phyloP scores from a whole-genome alignment of 257 asterid genomes.

The Primulina eburnea region DNA sequence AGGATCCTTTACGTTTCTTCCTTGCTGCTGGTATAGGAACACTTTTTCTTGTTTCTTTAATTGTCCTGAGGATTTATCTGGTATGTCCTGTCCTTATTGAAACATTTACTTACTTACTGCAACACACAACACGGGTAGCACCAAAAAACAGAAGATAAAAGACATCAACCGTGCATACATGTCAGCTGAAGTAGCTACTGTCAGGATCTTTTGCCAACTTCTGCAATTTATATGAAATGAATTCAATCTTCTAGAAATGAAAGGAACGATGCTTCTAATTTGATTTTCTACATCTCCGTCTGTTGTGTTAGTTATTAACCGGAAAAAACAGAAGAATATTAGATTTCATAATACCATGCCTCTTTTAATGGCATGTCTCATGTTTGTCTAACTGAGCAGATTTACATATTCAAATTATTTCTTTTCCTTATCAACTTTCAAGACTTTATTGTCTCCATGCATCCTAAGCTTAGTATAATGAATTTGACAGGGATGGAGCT shows the following conservation, averaged over 20 bases:
- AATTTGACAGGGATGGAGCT: conserved; percentile 77
- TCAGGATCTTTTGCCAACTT: not conserved
- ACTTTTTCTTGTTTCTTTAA: conserved; percentile 70
- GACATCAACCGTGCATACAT: not conserved
- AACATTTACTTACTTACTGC: not conserved
- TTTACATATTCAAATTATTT: not conserved
- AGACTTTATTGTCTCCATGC: not conserved
- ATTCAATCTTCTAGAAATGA: not conserved
- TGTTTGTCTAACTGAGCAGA: not conserved
- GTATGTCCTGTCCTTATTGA: conserved; percentile 34
- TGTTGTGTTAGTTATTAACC: too few relatives aligned
- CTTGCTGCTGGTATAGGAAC: conserved; percentile 87
- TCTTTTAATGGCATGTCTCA: not conserved
- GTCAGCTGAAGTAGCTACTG: not conserved
- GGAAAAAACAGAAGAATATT: too few relatives aligned
- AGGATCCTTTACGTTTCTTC: conserved; percentile 74
- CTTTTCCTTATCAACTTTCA: not conserved
- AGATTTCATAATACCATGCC: too few relatives aligned
- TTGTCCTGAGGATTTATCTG: conserved; percentile 85
- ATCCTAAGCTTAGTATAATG: not conserved
- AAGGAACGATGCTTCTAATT: not conserved
- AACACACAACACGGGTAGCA: not conserved
- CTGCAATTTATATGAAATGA: not conserved
- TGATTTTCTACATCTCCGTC: too few relatives aligned
- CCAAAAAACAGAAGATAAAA: not conserved